Evolutionary conservation across 2,329 filamentous ascomycete species (phyloP).

Genomic region (Calonectria pteridis): DNA sequence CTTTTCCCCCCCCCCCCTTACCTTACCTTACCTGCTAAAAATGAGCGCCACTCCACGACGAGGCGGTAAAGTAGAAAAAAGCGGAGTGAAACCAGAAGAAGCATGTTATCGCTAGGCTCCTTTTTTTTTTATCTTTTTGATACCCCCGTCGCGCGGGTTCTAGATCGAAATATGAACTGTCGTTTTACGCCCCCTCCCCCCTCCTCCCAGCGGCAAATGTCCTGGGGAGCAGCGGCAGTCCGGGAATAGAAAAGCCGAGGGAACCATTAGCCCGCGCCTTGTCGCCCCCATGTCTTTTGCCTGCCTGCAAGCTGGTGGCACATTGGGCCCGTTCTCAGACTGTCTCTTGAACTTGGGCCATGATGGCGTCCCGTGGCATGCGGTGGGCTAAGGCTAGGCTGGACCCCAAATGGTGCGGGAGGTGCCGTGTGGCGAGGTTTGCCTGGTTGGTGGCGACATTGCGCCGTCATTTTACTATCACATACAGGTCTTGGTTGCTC

Average conservation of each 20-base stretch:
- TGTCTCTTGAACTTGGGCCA: not conserved
- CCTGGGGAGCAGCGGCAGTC: not conserved
- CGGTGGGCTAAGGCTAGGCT: not conserved
- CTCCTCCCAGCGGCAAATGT: not conserved
- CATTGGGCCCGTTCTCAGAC: not conserved
- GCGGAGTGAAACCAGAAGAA: not conserved
- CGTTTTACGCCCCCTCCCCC: not conserved
- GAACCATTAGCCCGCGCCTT: not conserved
- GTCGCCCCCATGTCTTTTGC: not conserved
- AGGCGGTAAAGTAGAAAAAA: not conserved
- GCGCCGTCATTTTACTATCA: not conserved
- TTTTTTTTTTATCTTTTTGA: not conserved
- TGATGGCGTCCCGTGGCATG: not conserved
- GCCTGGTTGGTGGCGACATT: not conserved
- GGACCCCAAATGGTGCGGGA: not conserved
- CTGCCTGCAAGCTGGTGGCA: not conserved
- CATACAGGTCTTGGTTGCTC: not conserved
- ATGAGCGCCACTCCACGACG: not conserved
- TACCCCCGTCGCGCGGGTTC: not conserved
- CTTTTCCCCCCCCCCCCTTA: not conserved
- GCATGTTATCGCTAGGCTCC: not conserved
- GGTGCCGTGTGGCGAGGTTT: not conserved
- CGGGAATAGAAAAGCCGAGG: not conserved
- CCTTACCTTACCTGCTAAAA: not conserved
- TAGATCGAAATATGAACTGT: not conserved